Conservation (phyloP, 805 yeast species). For the Candida dajiaensis region DNA sequence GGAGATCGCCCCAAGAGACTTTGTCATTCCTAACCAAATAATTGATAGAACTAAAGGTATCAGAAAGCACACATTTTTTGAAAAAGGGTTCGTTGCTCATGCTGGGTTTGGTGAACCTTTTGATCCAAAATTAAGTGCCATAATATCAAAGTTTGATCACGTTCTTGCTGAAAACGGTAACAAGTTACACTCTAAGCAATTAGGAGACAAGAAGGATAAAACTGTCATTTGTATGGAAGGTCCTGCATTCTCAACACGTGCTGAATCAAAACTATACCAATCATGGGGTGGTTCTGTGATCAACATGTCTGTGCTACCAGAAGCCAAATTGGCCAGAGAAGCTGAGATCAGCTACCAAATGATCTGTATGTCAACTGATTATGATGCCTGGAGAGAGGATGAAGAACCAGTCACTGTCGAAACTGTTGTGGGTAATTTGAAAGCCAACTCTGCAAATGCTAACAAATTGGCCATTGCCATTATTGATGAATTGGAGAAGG, state of each 20-base stretch:
- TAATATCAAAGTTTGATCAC: conserved; percentile 55
- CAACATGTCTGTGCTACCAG: conserved; percentile 97
- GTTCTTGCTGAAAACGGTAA: conserved; percentile 43
- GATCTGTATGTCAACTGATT: conserved; percentile 98
- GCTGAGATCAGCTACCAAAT: conserved; percentile 96
- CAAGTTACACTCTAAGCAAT: conserved; percentile 57
- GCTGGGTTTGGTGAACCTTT: conserved; percentile 98
- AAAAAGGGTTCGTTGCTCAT: conserved; percentile 91
- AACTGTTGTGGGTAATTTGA: conserved; percentile 85
- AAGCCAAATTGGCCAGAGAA: conserved; percentile 92
- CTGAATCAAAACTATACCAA: conserved; percentile 83
- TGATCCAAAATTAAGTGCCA: conserved; percentile 62
- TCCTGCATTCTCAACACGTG: conserved; percentile 95
- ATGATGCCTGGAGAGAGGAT: conserved; percentile 95
- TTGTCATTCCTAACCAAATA: conserved; percentile 93
- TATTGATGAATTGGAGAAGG: conserved; percentile 60
- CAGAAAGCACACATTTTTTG: conserved; percentile 79
- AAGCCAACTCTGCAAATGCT: conserved; percentile 85
- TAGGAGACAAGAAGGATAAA: conserved; percentile 60
- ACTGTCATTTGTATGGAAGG: conserved; percentile 98
- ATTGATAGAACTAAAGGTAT: conserved; percentile 97
- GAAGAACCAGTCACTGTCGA: conserved; percentile 99
- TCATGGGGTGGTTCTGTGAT: conserved; percentile 92
- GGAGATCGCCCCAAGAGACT: conserved; percentile 89
- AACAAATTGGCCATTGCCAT: conserved; percentile 66